A percentile compares a stretch with the other conserved stretches of the same genome.
Conservation (phyloP, 2,329 filamentous ascomycete species). For the Fusarium decemcellulare region DNA sequence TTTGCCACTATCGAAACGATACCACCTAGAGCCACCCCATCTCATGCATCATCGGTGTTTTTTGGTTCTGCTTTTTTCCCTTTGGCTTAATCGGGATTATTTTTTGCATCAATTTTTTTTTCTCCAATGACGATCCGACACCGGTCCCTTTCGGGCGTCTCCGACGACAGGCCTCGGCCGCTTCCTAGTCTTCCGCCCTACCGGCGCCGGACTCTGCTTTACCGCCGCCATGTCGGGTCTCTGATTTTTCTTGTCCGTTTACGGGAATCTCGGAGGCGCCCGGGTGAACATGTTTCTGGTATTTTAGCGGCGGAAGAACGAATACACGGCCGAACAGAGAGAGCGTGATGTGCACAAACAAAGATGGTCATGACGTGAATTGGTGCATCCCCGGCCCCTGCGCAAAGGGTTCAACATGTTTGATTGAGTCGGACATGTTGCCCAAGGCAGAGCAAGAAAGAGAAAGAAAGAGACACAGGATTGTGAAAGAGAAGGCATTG, state of each 20-base stretch:
- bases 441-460: background rate
- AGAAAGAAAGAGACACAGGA: no score
- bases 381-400: background rate
- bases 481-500: background rate
- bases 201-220: slow-evolving; percentile 11
- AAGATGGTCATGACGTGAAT: slow-evolving; percentile 10
- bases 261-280: background rate
- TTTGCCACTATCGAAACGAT: slow-evolving; percentile 45
- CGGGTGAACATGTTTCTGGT: background rate
- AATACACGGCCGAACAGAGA: slow-evolving; percentile 8
- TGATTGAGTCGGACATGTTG: background rate
- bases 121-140: slow-evolving; percentile 17
- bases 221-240: slow-evolving; percentile 1
- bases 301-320: slow-evolving; percentile 5
- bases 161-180: slow-evolving; percentile 21
- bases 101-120: slow-evolving; percentile 25
- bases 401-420: background rate
- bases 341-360: background rate
- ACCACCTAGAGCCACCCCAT: slow-evolving; percentile 49
- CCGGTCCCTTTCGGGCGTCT: slow-evolving; percentile 28
- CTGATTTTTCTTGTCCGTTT: background rate
- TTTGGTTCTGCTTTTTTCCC: slow-evolving; percentile 22
- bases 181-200: slow-evolving; percentile 19
- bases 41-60: slow-evolving; percentile 50
- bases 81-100: background rate